phyloP scores from a whole-genome alignment of 352 stramenopile species.

The Phytophthora nicotianae region DNA sequence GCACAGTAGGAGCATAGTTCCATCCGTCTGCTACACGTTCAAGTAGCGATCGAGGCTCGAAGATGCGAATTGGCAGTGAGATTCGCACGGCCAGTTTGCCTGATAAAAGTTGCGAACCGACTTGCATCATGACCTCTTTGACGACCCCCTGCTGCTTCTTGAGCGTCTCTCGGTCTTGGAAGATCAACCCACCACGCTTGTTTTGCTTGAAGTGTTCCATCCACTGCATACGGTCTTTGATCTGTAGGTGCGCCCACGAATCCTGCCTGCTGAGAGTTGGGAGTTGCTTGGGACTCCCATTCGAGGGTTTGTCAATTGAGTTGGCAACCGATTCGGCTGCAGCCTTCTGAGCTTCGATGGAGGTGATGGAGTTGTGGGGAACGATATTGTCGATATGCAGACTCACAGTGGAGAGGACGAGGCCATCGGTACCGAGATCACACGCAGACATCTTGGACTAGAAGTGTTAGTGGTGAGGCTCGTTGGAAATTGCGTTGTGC shows the following conservation, averaged over 20 bases:
- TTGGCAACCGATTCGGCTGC: slow-evolving; percentile 14
- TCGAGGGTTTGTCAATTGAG: slow-evolving; percentile 8
- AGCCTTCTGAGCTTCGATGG: slow-evolving; percentile 35
- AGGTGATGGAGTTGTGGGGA: slow-evolving; percentile 44
- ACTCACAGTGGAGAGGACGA: slow-evolving; percentile 52
- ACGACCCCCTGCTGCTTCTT: slow-evolving; percentile 86
- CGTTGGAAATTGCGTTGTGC: slow-evolving; percentile 24
- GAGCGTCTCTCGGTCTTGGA: slow-evolving; percentile 65
- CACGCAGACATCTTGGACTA: slow-evolving; percentile 18
- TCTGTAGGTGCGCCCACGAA: slow-evolving; percentile 56
- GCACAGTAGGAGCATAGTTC: slow-evolving; percentile 78
- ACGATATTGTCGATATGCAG: slow-evolving; percentile 64
- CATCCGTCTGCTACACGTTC: slow-evolving; percentile 76
- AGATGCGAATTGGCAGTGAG: slow-evolving; percentile 78
- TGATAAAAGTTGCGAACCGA: slow-evolving; percentile 68
- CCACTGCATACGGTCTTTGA: slow-evolving; percentile 66
- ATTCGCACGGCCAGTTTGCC: slow-evolving; percentile 75
- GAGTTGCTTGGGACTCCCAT: slow-evolving; percentile 12
- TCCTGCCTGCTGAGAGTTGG: slow-evolving; percentile 28
- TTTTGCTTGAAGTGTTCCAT: slow-evolving; percentile 63
- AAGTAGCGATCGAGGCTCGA: slow-evolving; percentile 72
- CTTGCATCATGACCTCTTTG: slow-evolving; percentile 81
- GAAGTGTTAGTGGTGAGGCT: background rate
- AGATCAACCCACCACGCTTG: slow-evolving; percentile 74
- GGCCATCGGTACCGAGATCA: slow-evolving; percentile 17